Evolutionary conservation across 345 rosid species (phyloP).

Genomic region (Aquilaria malaccensis): DNA sequence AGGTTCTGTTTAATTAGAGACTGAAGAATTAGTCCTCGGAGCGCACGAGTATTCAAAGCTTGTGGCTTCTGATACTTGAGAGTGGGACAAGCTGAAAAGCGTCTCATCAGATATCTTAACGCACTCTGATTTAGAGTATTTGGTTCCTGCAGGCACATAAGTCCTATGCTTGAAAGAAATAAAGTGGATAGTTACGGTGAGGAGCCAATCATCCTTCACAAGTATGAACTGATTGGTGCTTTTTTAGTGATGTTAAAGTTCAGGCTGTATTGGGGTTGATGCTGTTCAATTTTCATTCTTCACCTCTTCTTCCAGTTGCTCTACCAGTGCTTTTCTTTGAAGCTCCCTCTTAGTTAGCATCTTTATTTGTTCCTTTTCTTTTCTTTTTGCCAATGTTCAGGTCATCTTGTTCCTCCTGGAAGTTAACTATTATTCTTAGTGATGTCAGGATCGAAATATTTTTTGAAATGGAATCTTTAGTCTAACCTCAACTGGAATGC

Average conservation of each 20-base stretch:
- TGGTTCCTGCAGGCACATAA: constrained; percentile 99
- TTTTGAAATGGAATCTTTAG: background rate
- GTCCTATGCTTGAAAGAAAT: constrained; percentile 41
- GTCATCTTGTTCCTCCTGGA: too few relatives aligned
- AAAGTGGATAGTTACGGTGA: constrained; percentile 38
- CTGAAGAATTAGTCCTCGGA: too few relatives aligned
- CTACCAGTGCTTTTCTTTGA: background rate
- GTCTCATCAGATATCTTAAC: constrained; percentile 19
- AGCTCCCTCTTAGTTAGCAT: background rate
- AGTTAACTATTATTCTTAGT: too few relatives aligned
- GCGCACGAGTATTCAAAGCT: too few relatives aligned
- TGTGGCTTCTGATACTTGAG: too few relatives aligned
- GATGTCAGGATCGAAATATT: background rate
- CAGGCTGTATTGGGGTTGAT: constrained; percentile 13
- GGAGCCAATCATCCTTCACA: constrained; percentile 57
- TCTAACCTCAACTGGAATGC: background rate
- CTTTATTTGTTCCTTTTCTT: background rate
- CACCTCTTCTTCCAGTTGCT: background rate
- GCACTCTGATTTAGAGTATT: constrained; percentile 44
- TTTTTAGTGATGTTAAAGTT: constrained; percentile 21
- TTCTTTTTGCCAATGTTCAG: too few relatives aligned
- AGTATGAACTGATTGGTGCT: constrained; percentile 41
- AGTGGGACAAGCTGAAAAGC: constrained; percentile 5
- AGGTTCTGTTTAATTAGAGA: too few relatives aligned
- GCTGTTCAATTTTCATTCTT: background rate